These are phyloP conservation scores for Penicillium herquei DNA, from an alignment of 495 filamentous ascomycete species.

Conservation along the genomic window DNA sequence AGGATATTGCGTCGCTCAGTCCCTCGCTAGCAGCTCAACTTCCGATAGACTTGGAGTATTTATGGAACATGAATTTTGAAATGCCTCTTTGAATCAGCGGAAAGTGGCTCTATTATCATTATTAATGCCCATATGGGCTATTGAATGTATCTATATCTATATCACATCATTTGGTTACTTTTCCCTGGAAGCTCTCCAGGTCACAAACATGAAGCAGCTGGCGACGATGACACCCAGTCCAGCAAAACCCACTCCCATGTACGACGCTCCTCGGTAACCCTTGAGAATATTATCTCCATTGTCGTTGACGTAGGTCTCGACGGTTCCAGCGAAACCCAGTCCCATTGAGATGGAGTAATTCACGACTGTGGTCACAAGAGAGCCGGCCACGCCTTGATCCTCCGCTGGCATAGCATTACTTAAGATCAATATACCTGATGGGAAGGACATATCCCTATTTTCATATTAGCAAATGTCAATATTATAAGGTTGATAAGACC, in stretches of 20 bases:
- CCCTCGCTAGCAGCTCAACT: conserved; percentile 9
- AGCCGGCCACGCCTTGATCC: conserved; percentile 52
- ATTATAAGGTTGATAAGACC: conserved; percentile 24
- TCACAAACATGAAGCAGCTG: conserved; percentile 16
- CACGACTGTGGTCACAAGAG: conserved; percentile 62
- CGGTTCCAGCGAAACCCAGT: conserved; percentile 63
- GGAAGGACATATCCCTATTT: conserved; percentile 39
- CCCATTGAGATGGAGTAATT: conserved; percentile 69
- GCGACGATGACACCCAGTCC: conserved; percentile 24
- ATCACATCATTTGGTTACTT: background rate
- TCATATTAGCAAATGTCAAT: conserved; percentile 6
- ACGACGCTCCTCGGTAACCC: conserved; percentile 40
- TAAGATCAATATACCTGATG: conserved; percentile 35
- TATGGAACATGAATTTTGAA: conserved; percentile 18
- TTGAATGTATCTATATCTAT: background rate
- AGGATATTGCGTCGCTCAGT: conserved; percentile 8
- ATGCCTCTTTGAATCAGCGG: background rate
- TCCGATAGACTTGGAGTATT: conserved; percentile 16
- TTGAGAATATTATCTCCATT: conserved; percentile 33
- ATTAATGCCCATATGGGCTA: background rate
- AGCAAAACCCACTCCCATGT: conserved; percentile 37
- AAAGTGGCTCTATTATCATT: background rate
- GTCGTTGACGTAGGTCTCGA: conserved; percentile 53
- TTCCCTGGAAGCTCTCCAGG: conserved; percentile 9
- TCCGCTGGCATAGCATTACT: conserved; percentile 32